phyloP scores from a whole-genome alignment of 495 filamentous ascomycete genomes.

The Glonium stellatum region DNA sequence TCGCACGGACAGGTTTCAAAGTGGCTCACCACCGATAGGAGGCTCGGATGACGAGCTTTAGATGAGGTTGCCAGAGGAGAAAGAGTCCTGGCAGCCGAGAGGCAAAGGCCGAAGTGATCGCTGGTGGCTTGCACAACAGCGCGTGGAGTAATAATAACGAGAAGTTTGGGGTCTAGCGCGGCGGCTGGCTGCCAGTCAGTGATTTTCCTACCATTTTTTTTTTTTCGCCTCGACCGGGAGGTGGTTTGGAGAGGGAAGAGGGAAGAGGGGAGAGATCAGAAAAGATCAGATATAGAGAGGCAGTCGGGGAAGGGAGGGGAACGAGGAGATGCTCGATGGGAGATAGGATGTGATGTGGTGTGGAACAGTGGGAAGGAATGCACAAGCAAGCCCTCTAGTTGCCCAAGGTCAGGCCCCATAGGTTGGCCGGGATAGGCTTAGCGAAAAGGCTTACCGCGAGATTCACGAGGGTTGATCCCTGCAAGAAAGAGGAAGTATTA shows the following conservation, averaged over 20 bases:
- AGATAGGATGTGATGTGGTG: background rate
- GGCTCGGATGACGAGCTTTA: background rate
- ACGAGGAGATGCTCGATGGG: background rate
- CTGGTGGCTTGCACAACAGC: background rate
- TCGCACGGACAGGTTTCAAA: background rate
- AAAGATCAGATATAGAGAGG: background rate
- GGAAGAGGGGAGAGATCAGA: background rate
- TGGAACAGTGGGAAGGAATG: slow-evolving; percentile 1
- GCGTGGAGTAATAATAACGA: background rate
- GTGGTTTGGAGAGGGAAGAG: background rate
- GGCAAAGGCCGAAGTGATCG: background rate
- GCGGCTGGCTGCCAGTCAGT: background rate
- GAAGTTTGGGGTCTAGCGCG: background rate
- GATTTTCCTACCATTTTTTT: too few relatives aligned
- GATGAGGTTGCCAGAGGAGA: background rate
- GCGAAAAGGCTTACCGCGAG: background rate
- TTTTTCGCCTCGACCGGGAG: background rate
- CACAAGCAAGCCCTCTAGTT: too few relatives aligned
- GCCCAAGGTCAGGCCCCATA: background rate
- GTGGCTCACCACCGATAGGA: background rate
- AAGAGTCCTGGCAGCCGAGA: background rate
- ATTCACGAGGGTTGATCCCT: background rate
- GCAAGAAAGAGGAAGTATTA: background rate
- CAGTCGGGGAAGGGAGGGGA: background rate
- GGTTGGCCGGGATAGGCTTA: background rate